Conservation (phyloP, 306 rosid genomes). For the Pterocarpus santalinus region DNA sequence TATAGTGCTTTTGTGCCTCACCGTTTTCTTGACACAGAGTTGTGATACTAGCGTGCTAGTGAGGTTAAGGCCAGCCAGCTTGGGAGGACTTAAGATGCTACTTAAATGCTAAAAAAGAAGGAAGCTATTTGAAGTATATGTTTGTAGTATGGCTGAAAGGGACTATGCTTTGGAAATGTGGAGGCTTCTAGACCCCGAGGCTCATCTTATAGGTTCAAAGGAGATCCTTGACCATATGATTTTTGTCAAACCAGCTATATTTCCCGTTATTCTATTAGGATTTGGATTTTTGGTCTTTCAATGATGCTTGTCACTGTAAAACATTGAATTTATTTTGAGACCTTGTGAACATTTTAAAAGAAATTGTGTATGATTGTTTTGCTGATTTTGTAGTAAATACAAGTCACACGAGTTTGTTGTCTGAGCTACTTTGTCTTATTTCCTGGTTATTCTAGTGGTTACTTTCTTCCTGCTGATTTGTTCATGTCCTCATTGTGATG, state of each 20-base stretch:
- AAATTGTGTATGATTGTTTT: no score
- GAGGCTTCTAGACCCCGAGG: conserved; percentile 95
- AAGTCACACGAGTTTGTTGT: conserved; percentile 2
- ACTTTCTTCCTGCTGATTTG: not conserved
- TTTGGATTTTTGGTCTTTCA: conserved; percentile 8
- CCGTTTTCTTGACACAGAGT: conserved; percentile 59
- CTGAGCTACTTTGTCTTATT: no score
- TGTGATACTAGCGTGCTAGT: conserved; percentile 97
- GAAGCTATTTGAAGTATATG: conserved; percentile 91
- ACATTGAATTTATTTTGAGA: not conserved
- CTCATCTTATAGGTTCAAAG: conserved; percentile 75
- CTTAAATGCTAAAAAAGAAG: conserved; percentile 86
- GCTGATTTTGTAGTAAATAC: conserved; percentile 32
- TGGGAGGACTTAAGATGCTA: conserved; percentile 96
- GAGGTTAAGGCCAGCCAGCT: conserved; percentile 90
- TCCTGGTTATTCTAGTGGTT: no score
- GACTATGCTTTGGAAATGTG: conserved; percentile 96
- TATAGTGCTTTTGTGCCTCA: conserved; percentile 11
- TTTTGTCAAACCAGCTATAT: conserved; percentile 88
- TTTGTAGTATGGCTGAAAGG: conserved; percentile 97
- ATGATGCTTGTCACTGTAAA: conserved; percentile 18
- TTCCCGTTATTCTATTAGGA: not conserved
- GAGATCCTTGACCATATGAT: conserved; percentile 77
- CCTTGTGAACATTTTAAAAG: not conserved
- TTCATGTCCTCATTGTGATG: conserved; percentile 28